A percentile compares a stretch with the other conserved stretches of the same genome.
Conservation (phyloP, 495 filamentous ascomycete species). For the Aspergillus funiculosus region DNA sequence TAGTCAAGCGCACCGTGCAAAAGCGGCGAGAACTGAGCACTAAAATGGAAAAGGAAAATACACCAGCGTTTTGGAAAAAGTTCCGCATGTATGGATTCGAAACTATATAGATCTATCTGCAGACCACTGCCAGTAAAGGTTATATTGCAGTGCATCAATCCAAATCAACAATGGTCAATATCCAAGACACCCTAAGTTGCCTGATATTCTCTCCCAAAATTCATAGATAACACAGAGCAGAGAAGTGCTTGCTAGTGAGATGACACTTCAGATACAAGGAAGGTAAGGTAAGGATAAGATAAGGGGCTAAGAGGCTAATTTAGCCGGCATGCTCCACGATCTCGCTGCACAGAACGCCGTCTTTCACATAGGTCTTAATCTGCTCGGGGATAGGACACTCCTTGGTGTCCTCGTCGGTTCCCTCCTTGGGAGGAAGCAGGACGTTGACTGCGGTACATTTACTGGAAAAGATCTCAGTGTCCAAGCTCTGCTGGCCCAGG, state of each 20-base stretch:
- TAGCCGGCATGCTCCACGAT: constrained; percentile 86
- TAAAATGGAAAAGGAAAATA: too few species aligned
- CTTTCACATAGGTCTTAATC: constrained; percentile 72
- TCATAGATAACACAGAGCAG: background rate
- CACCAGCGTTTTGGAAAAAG: too few species aligned
- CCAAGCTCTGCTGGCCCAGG: constrained; percentile 67
- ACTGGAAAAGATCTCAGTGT: constrained; percentile 78
- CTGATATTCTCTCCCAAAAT: background rate
- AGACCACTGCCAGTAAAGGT: too few species aligned
- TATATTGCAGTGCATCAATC: too few species aligned
- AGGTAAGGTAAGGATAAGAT: too few species aligned
- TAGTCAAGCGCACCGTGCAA: too few species aligned
- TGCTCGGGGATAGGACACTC: constrained; percentile 86
- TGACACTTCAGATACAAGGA: too few species aligned
- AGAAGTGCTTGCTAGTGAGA: background rate
- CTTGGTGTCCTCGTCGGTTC: constrained; percentile 66
- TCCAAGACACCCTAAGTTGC: background rate
- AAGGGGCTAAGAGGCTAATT: background rate
- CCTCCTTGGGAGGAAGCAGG: constrained; percentile 59
- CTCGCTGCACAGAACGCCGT: constrained; percentile 72
- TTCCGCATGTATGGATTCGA: too few species aligned
- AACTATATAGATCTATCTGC: too few species aligned
- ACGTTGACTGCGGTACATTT: constrained; percentile 83
- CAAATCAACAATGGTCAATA: too few species aligned
- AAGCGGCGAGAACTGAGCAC: too few species aligned